phyloP scores from a whole-genome alignment of 73 alveolate species.

The Blepharisma stoltei region DNA sequence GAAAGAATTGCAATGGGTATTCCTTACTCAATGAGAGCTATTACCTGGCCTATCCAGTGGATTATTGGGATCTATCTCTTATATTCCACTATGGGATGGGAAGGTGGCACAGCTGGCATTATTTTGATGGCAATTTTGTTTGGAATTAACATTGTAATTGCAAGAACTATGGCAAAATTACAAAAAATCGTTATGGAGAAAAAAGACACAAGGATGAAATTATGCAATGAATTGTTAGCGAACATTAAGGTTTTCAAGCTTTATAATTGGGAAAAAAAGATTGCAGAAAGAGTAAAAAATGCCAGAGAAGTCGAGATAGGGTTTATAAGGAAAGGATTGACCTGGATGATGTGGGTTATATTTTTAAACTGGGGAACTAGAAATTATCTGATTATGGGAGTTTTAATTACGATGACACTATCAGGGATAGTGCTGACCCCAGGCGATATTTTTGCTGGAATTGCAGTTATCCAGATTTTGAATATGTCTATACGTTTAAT shows the following conservation, averaged over 20 bases:
- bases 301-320: neutral
- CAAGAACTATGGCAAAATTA: neutral
- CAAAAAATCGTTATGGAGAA: slow-evolving; percentile 8
- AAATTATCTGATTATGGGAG: slow-evolving; percentile 25
- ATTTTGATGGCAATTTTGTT: slow-evolving; percentile 18
- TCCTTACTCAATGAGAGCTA: slow-evolving; percentile 24
- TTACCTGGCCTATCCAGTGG: slow-evolving; percentile 24
- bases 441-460: slow-evolving; percentile 13
- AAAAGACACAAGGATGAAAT: slow-evolving; percentile 23
- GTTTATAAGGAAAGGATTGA: neutral
- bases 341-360: neutral
- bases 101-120: neutral
- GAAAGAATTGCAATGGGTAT: neutral
- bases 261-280: slow-evolving; percentile 22
- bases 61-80: neutral
- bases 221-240: neutral
- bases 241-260: slow-evolving; percentile 3
- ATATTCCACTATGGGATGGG: slow-evolving; percentile 15
- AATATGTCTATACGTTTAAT: slow-evolving; percentile 5
- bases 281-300: neutral
- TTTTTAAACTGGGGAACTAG: slow-evolving; percentile 26
- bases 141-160: slow-evolving; percentile 7
- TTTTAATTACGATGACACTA: slow-evolving; percentile 5
- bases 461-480: neutral
- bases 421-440: slow-evolving; percentile 12